These are phyloP conservation scores for Russula abietina DNA, from an alignment of 768 basidiomycete genomes.

Conservation along the genomic window DNA sequence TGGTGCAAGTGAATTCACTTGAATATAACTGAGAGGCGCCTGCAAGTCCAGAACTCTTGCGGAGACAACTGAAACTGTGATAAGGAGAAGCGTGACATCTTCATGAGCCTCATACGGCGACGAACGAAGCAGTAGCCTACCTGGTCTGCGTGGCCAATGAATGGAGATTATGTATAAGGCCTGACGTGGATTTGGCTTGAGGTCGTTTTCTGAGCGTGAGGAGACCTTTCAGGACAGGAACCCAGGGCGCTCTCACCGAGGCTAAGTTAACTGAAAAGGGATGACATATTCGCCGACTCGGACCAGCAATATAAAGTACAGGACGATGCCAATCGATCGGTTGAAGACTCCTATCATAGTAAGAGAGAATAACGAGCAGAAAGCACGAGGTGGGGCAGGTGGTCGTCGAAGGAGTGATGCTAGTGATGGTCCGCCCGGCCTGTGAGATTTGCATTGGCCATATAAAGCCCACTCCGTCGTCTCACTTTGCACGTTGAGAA, in stretches of 20 bases:
- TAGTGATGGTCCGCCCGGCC: conserved; percentile 17
- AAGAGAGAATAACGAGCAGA: background rate
- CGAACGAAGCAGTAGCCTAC: background rate
- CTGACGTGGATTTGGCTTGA: background rate
- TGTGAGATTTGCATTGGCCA: background rate
- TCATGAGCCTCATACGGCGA: background rate
- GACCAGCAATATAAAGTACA: background rate
- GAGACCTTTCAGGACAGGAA: background rate
- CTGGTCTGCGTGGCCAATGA: background rate
- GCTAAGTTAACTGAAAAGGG: background rate
- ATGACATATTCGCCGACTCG: background rate
- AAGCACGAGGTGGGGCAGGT: background rate
- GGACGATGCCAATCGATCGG: background rate
- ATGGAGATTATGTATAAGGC: background rate
- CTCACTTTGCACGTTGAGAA: background rate
- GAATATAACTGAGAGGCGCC: background rate
- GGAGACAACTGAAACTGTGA: background rate
- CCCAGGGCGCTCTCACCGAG: background rate
- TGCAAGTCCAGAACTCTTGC: background rate
- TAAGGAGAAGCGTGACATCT: background rate
- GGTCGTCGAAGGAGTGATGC: background rate
- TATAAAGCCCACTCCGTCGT: background rate
- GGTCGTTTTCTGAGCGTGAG: background rate
- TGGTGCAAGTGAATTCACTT: background rate
- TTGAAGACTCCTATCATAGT: background rate